Evolutionary conservation across 192 early-diverging fungal genomes (phyloP), one percentile per base, ranked within the genome.

Genomic region (Dissophora globulifera): DNA sequence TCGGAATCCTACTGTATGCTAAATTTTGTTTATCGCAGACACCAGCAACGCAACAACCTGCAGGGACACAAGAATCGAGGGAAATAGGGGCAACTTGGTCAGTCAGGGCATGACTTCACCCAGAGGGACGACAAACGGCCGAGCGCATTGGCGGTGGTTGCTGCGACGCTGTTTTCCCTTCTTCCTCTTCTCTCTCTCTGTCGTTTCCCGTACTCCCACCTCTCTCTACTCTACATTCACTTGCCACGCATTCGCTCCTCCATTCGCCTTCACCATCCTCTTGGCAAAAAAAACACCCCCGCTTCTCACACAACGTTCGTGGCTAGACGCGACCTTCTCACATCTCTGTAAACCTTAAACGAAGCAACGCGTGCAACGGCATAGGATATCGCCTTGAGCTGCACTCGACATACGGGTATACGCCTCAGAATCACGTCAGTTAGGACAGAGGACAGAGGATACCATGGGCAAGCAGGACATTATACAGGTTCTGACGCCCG

Each of bases 381-480:
- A n/a, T n/a, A n/a, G n/a, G n/a, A n/a, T n/a, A n/a, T n/a, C n/a
- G n/a, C n/a, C n/a, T n/a, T n/a, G n/a, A n/a, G n/a, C n/a, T n/a
- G n/a, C n/a, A n/a, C n/a, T n/a, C n/a, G n/a, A n/a, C n/a, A n/a
- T n/a, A n/a, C n/a, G n/a, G n/a, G n/a, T n/a, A n/a, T n/a, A 47
- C 16, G 8, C 30, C 30, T 32, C 51, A 31, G 0, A 54, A 41
- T 16, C 55, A 45, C 12, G 43, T 8, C 7, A 9, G 33, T 43
- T 41, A 41, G 45, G 25, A 12, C 11, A 53, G 0, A 0, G 10
- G 32, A 41, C 15, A 47, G 42, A 27, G 30, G 23, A 8, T 9
- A 62, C 13, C 23, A 76, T 76, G 72, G 72, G 72, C 16, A 76
- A 67, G 35, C 62, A 76, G 72, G 72, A 76, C 33, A 66, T 76